A percentile compares a stretch with the other conserved stretches of the same genome.
Evolutionary conservation across 441 rosid genomes (phyloP).

Genomic region (Erodium moschatum): DNA sequence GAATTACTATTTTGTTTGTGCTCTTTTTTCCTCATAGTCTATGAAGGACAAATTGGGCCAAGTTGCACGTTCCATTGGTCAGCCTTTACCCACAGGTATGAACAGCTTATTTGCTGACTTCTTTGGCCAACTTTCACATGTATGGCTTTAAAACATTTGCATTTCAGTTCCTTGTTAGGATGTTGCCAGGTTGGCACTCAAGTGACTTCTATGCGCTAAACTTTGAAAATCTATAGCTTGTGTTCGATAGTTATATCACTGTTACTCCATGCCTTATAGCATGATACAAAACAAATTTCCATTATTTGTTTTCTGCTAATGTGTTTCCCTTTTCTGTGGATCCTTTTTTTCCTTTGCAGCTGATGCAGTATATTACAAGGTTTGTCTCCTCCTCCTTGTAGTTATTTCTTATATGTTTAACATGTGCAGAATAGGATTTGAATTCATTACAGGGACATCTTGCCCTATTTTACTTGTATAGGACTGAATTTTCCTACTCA

Average conservation of each 20-base stretch:
- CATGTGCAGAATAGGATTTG: background rate
- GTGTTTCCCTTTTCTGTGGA: conserved; percentile 14
- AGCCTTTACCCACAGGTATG: conserved; percentile 37
- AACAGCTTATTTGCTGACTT: conserved; percentile 14
- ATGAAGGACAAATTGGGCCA: conserved; percentile 59
- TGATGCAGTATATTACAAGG: conserved; percentile 65
- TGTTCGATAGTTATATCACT: background rate
- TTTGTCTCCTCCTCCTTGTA: conserved; percentile 21
- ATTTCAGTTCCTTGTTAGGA: background rate
- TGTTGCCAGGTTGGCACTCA: background rate
- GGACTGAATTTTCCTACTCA: background rate
- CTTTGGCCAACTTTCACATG: conserved; percentile 6
- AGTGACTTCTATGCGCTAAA: background rate
- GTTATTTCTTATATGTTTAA: background rate
- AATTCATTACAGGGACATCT: background rate
- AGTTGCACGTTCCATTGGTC: conserved; percentile 62
- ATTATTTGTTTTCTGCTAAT: conserved; percentile 15
- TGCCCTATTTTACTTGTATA: background rate
- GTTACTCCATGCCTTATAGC: background rate
- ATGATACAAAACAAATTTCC: background rate
- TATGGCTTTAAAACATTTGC: background rate
- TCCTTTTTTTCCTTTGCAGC: conserved; percentile 38
- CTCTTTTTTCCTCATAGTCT: conserved; percentile 30
- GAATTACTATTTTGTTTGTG: background rate
- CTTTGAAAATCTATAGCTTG: background rate